Evolutionary conservation across 1,139 yeast genomes (phyloP).

Genomic region (Hansenula sp.): DNA sequence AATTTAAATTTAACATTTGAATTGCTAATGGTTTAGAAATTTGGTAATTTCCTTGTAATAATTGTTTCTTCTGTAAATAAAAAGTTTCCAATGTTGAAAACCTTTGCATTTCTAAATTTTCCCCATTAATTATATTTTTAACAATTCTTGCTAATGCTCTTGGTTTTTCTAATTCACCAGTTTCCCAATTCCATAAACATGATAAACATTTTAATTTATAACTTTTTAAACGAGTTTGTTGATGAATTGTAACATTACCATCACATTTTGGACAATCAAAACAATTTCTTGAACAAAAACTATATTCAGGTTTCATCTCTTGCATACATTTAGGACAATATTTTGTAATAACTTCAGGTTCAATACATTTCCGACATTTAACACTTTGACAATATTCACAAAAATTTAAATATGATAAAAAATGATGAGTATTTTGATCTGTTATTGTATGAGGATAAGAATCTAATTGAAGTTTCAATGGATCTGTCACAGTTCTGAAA

Average conservation of each 20-base stretch:
- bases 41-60: slow-evolving; percentile 8
- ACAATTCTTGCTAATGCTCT: slow-evolving; percentile 24
- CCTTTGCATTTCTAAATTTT: not conserved
- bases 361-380: slow-evolving; percentile 22
- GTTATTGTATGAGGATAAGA: slow-evolving; percentile 12
- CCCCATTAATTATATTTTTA: slow-evolving; percentile 5
- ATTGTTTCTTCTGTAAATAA: slow-evolving; percentile 14
- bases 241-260: slow-evolving; percentile 8
- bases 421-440: slow-evolving; percentile 15
- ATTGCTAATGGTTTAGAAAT: slow-evolving; percentile 12
- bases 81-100: slow-evolving; percentile 15
- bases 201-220: slow-evolving; percentile 23
- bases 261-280: slow-evolving; percentile 21
- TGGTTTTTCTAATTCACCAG: slow-evolving; percentile 24
- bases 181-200: slow-evolving; percentile 24
- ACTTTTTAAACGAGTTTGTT: not conserved
- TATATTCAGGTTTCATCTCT: slow-evolving; percentile 18
- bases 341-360: slow-evolving; percentile 18
- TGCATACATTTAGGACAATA: slow-evolving; percentile 22
- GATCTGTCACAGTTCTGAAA: not conserved
- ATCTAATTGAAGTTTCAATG: not conserved
- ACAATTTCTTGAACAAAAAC: slow-evolving; percentile 20
- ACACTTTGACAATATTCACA: slow-evolving; percentile 20
- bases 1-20: slow-evolving; percentile 13
- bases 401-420: slow-evolving; percentile 13